Percentiles rank a stretch among this genome's conserved stretches.
These are phyloP conservation scores for Sporobolomyces phaffii DNA, from an alignment of 768 basidiomycete species.

Conservation along the genomic window DNA sequence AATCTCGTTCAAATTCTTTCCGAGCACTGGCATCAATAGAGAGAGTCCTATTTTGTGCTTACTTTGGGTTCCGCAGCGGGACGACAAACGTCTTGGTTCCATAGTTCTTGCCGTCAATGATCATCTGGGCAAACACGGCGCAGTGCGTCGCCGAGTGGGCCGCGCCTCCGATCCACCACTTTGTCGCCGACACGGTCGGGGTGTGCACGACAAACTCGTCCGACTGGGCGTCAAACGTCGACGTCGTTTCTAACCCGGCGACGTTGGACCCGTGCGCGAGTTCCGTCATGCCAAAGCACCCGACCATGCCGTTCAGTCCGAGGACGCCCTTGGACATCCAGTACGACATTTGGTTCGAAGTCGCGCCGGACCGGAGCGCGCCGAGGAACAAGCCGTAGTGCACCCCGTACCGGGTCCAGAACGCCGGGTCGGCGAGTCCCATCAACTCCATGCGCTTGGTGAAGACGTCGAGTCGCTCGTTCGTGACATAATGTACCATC, in stretches of 20 bases:
- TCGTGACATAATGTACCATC: slow-evolving; percentile 50
- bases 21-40: not conserved
- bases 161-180: slow-evolving; percentile 53
- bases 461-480: slow-evolving; percentile 48
- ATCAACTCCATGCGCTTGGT: slow-evolving; percentile 49
- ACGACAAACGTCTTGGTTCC: slow-evolving; percentile 51
- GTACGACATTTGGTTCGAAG: slow-evolving; percentile 48
- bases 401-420: slow-evolving; percentile 47
- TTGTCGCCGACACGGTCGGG: slow-evolving; percentile 49
- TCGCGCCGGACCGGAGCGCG: slow-evolving; percentile 48
- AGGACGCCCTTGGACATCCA: slow-evolving; percentile 50
- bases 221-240: slow-evolving; percentile 48
- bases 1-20: not conserved
- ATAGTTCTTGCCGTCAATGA: slow-evolving; percentile 48
- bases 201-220: slow-evolving; percentile 52
- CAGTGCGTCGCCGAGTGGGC: slow-evolving; percentile 51
- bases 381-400: slow-evolving; percentile 46
- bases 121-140: slow-evolving; percentile 50
- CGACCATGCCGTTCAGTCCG: slow-evolving; percentile 49
- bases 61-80: slow-evolving; percentile 47
- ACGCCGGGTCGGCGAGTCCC: slow-evolving; percentile 48
- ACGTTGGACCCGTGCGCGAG: slow-evolving; percentile 47
- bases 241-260: slow-evolving; percentile 51
- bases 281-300: slow-evolving; percentile 46
- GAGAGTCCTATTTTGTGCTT: not conserved